phyloP scores from a whole-genome alignment of 805 yeast genomes.

The Nakazawaea populi region DNA sequence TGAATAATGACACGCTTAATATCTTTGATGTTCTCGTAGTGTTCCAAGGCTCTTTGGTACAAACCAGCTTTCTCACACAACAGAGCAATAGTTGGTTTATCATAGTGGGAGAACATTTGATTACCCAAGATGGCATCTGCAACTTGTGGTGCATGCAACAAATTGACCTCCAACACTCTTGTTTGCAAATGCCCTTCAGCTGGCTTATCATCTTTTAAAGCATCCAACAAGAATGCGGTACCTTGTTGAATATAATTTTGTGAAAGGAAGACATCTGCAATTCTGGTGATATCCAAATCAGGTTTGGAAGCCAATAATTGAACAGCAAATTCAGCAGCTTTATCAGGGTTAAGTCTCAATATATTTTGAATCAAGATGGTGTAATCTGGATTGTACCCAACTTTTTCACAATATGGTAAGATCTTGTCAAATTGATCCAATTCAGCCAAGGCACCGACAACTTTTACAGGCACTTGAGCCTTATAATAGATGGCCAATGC shows the following conservation, averaged over 20 bases:
- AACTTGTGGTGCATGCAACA: slow-evolving; percentile 96
- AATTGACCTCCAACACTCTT: slow-evolving; percentile 84
- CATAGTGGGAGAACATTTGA: slow-evolving; percentile 92
- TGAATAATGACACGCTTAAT: slow-evolving; percentile 92
- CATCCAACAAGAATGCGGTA: slow-evolving; percentile 93
- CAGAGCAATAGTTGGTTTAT: slow-evolving; percentile 85
- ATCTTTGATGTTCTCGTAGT: slow-evolving; percentile 90
- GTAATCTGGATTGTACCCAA: slow-evolving; percentile 83
- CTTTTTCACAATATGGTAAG: slow-evolving; percentile 88
- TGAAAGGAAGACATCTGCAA: slow-evolving; percentile 90
- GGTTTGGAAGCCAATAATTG: slow-evolving; percentile 63
- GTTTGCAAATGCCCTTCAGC: slow-evolving; percentile 96
- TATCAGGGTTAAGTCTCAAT: slow-evolving; percentile 92
- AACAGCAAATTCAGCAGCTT: slow-evolving; percentile 95
- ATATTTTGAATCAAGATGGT: slow-evolving; percentile 85
- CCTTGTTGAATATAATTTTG: slow-evolving; percentile 96
- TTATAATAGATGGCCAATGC: slow-evolving; percentile 90
- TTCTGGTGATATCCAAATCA: slow-evolving; percentile 72
- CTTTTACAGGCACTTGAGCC: slow-evolving; percentile 79
- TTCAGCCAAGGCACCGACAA: slow-evolving; percentile 88
- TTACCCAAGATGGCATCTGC: slow-evolving; percentile 98
- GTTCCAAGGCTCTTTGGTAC: slow-evolving; percentile 92
- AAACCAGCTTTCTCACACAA: slow-evolving; percentile 96
- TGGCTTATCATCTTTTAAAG: slow-evolving; percentile 88
- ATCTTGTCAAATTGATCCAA: slow-evolving; percentile 95